Base-by-base conservation (phyloP, 2,329 filamentous ascomycete genomes). In the Teratosphaeria nubilosa region DNA sequence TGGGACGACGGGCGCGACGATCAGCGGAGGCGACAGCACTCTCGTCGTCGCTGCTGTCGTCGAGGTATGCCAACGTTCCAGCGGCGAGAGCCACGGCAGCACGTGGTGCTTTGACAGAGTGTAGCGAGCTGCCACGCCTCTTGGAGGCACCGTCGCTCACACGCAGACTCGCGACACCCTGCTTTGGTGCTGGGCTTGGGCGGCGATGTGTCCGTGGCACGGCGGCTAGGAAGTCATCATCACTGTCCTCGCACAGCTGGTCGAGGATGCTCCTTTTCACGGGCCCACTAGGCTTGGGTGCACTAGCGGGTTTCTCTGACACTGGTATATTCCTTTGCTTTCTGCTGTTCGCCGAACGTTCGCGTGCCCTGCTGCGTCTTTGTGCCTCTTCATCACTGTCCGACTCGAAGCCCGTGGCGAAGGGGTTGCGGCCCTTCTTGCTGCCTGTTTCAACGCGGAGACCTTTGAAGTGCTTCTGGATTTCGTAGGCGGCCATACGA, bases 351-450 rank as follows among this genome's bases (percentile, higher is more conserved):
- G 63, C 64, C 51, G 62, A 57, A 25, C 58, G 58, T 16, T 60
- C 56, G 30, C 58, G 58, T 30, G 51, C 51, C 60, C 64, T 62
- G 62, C 64, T 64, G 56, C 63, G 59, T 58, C 63, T 63, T 57
- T 53, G 58, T 51, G 58, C 58, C 51, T 66, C 61, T 58, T 66
- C 64, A 55, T 68, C 66, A 54, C 63, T 65, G 60, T 70, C 68
- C 67, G 69, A 68, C 60, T 70, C 68, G 60, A 70, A 70, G 61
- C 67, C 65, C 24, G 67, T 67, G 20, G 67, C 68, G 55, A 69
- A 70, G 37, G 68, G 68, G 52, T 70, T 66, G 24, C 59, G 62
- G 56, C 66, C 61, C 56, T 62, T 62, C 20, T 66, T 64, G 27
- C 66, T 62, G 55, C 63, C 68, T n/a, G 68, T 68, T 48, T 70